A percentile compares a stretch with the other conserved stretches of the same genome.
Conservation (phyloP, 2,329 filamentous ascomycete genomes). For the Orbilia brochopaga region DNA sequence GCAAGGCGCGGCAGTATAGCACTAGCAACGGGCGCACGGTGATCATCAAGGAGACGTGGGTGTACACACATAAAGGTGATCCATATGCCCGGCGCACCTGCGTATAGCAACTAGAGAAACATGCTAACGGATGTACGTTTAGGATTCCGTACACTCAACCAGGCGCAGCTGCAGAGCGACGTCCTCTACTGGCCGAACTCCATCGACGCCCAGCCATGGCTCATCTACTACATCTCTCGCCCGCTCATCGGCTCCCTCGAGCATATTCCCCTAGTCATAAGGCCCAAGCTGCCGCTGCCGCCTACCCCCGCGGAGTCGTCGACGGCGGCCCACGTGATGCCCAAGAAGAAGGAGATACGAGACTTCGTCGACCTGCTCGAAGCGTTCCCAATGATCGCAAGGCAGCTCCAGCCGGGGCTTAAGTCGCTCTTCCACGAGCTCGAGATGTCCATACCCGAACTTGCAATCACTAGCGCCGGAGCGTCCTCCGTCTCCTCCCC, state of each 20-base stretch:
- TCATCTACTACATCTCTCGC: conserved; percentile 92
- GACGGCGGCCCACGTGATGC: conserved; percentile 56
- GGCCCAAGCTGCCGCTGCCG: conserved; percentile 39
- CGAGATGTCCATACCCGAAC: conserved; percentile 61
- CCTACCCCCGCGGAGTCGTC: conserved; percentile 53
- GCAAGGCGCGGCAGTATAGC: conserved; percentile 91
- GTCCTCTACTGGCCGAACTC: conserved; percentile 85
- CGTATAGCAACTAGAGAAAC: background rate
- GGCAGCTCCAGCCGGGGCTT: conserved; percentile 91
- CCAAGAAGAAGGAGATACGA: conserved; percentile 86
- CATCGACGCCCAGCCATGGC: conserved; percentile 90
- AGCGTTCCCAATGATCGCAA: conserved; percentile 91
- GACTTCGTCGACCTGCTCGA: conserved; percentile 88
- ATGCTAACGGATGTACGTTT: conserved; percentile 18
- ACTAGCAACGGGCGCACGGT: conserved; percentile 92
- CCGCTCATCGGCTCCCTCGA: conserved; percentile 86
- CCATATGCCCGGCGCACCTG: no score
- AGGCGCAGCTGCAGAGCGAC: conserved; percentile 85
- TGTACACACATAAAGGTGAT: conserved; percentile 94
- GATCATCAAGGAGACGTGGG: conserved; percentile 87
- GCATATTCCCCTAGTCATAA: conserved; percentile 55
- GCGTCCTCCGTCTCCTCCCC: conserved; percentile 57
- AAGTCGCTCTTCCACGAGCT: conserved; percentile 92
- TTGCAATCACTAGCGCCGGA: conserved; percentile 65
- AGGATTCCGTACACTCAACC: conserved; percentile 91